Base-by-base conservation (phyloP, 2,329 filamentous ascomycete species). In the Plenodomus lindquistii region DNA sequence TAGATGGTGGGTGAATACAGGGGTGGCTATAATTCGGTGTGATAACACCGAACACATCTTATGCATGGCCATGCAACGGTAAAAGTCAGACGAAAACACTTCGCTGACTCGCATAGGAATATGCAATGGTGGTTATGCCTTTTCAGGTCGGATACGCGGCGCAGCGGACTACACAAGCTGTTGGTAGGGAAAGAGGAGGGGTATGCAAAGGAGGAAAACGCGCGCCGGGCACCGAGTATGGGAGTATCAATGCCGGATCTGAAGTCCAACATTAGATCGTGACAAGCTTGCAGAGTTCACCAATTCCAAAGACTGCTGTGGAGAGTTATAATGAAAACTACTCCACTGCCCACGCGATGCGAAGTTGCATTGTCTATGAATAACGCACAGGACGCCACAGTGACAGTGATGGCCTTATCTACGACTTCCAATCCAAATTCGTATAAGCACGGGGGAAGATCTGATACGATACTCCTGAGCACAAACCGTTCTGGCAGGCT, bases 361-460 rank as follows among this genome's bases (percentile, higher is more conserved):
- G n/a, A n/a, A n/a, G n/a, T n/a, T 13, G 63, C 66, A 7, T 44
- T 71, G 11, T 68, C 65, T 3, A 70, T 71, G 68, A 66, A 70
- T 37, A 62, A 69, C 39, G 61, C 66, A 8, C 46, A 61, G 29
- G 60, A 68, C 38, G 68, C 68, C 29, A 62, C 65, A 1, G 57
- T 62, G 2, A 67, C 70, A 40, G 37, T 70, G 31, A 46, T 2
- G 82, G 78, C 3, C 70, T 87, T 4, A 77, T 87, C 8, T 68
- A 70, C 40, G 65, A 69, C 42, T 67, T 62, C 38, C 66, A 71
- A 44, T 63, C 62, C 5, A 64, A 59, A n/a, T 66, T 66, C 2
- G 39, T 41, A 2, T 54, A 67, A 2, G 67, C 55, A 13, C 60
- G 66, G 27, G 62, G 61, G 27, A 65, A 67, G 37, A 52, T 69